Evolutionary conservation across 192 early-diverging fungal genomes (phyloP).

Genomic region (Rhizoclosmatium globosum): DNA sequence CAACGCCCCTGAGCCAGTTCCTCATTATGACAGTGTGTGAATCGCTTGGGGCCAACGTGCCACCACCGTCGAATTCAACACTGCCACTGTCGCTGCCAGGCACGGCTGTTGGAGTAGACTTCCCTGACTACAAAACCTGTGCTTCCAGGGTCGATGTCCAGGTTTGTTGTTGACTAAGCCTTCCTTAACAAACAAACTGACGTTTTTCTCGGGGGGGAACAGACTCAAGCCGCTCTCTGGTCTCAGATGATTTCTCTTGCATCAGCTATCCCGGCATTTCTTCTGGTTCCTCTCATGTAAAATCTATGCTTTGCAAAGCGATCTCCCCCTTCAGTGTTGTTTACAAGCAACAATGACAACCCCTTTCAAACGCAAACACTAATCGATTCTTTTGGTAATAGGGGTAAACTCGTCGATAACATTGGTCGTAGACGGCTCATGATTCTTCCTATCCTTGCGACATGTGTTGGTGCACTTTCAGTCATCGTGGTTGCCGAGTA

Average conservation of each 20-base stretch:
- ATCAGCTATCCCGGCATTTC: slow-evolving; percentile 20
- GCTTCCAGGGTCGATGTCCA: slow-evolving; percentile 23
- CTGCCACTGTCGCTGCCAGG: background rate
- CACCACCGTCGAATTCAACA: background rate
- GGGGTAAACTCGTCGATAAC: slow-evolving; percentile 18
- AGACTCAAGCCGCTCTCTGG: slow-evolving; percentile 20
- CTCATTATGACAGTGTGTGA: slow-evolving; percentile 28
- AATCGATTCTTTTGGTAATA: background rate
- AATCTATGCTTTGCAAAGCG: background rate
- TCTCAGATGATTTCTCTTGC: slow-evolving; percentile 28
- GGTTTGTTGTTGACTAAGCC: slow-evolving; percentile 12
- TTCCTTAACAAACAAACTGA: background rate
- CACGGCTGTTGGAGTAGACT: background rate
- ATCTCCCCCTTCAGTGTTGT: no score
- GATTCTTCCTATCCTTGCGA: slow-evolving; percentile 38
- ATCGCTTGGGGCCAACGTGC: background rate
- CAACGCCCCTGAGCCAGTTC: slow-evolving; percentile 27
- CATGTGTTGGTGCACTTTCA: slow-evolving; percentile 38
- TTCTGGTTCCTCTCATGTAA: slow-evolving; percentile 12
- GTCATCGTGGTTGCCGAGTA: slow-evolving; percentile 41
- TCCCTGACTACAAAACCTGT: slow-evolving; percentile 25
- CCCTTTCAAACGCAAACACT: no score
- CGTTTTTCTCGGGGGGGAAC: background rate
- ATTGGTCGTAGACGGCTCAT: slow-evolving; percentile 21
- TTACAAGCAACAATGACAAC: no score